Conservation (phyloP, 1,139 yeast genomes). For the Suhomyces taliae region DNA sequence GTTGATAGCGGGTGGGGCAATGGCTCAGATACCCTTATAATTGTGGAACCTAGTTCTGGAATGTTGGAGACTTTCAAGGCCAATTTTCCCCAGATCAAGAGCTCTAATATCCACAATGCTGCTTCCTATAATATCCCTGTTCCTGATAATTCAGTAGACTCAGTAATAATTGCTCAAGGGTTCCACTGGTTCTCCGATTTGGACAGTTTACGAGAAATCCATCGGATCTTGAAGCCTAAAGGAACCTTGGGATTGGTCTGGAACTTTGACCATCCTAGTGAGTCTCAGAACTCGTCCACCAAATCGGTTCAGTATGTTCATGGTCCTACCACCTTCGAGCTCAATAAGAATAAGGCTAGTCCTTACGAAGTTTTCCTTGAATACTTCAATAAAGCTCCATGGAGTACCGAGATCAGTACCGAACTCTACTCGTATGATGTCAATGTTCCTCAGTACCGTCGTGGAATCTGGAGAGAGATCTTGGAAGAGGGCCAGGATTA, state of each 20-base stretch:
- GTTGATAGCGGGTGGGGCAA: constrained; percentile 40
- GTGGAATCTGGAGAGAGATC: constrained; percentile 47
- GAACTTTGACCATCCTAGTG: constrained; percentile 52
- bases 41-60: constrained; percentile 62
- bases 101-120: constrained; percentile 29
- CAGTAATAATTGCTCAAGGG: constrained; percentile 62
- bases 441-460: constrained; percentile 61
- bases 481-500: constrained; percentile 29
- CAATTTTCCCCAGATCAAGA: constrained; percentile 48
- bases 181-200: constrained; percentile 68
- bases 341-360: constrained; percentile 3
- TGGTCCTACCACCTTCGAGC: constrained; percentile 10
- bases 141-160: constrained; percentile 47
- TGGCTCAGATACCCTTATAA: constrained; percentile 30
- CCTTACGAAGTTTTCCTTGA: constrained; percentile 12
- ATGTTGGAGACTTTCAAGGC: constrained; percentile 51
- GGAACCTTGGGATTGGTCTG: constrained; percentile 60
- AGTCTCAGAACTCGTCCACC: constrained; percentile 7
- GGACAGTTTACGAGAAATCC: constrained; percentile 49
- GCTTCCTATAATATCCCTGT: constrained; percentile 53
- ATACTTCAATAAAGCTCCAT: constrained; percentile 19
- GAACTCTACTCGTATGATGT: constrained; percentile 30
- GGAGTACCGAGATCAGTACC: constrained; percentile 29
- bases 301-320: constrained; percentile 10
- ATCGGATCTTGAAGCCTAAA: constrained; percentile 48